Conservation (phyloP, 2,329 filamentous ascomycete genomes). For the Colletotrichum sansevieriae region DNA sequence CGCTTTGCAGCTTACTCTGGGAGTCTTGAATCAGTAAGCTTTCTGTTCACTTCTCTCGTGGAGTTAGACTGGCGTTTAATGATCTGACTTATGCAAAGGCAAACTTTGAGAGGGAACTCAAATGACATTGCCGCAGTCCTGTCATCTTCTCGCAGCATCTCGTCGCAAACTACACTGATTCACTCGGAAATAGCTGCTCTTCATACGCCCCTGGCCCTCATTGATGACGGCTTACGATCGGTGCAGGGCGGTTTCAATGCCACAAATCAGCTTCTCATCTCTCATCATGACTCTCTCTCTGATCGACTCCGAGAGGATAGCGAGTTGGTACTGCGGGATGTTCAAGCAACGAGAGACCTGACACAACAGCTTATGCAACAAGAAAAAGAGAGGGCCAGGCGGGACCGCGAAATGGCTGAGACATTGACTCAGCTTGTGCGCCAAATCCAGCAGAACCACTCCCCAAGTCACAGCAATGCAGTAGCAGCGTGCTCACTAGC, state of each 20-base stretch:
- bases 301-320: not conserved
- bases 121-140: not conserved
- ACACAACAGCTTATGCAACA: not conserved
- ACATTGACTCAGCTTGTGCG: not conserved
- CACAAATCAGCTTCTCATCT: not conserved
- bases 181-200: not conserved
- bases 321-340: not conserved
- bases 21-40: not conserved
- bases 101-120: not conserved
- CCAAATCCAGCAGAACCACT: not conserved
- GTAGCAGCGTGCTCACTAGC: not conserved
- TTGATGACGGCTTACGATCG: not conserved
- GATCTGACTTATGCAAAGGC: not conserved
- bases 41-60: rapidly evolving
- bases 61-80: too few relatives aligned
- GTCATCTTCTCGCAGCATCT: not conserved
- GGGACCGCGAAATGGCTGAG: not conserved
- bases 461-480: too few relatives aligned
- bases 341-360: not conserved
- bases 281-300: not conserved
- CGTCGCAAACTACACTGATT: not conserved
- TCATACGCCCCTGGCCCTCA: not conserved
- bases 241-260: not conserved
- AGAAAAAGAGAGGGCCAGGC: not conserved
- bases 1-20: not conserved